Base-by-base conservation (phyloP, 1,284 basidiomycete species). In the Wolfiporia cocos region DNA sequence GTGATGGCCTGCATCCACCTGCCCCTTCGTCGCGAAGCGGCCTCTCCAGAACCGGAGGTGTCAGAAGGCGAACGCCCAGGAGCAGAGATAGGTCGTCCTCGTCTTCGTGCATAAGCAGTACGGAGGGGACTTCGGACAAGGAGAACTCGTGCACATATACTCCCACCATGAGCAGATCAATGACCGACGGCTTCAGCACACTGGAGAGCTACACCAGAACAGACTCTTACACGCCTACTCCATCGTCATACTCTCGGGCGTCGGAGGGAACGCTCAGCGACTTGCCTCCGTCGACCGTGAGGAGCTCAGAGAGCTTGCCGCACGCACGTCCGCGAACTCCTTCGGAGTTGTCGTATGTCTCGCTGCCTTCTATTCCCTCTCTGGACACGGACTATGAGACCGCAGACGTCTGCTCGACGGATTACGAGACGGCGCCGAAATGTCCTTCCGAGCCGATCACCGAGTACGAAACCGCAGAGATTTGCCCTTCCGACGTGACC, bases 1-100 rank as follows among this genome's bases (percentile, higher is more conserved):
- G 55, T 34, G 55, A 51, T 28, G 9, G 7, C 12, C 50, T 57
- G 41, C 40, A 48, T 22, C 49, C 54, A 26, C 51, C 59, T 21
- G 55, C 56, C 1, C 54, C 52, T 2, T 63, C 63, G 1, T 67
- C 66, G 10, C 58, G 61, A 11, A 57, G 58, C 1, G 51, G 62
- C 1, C 53, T 87, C 18, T 74, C 77, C 5, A 69, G 84, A 20
- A 73, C 76, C 1, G 62, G 75, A 5, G 83, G 71, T 28, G 69
- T 86, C 5, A 64, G 79, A 37, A 66, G 83, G 40, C 66, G 78
- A 23, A 64, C 71, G 1, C 50, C 50, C 3, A 64, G 71, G 11
- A 58, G 66, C 10, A 66, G 55, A 15, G 63, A 60, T 5, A 52
- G 63, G 9, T 56, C 63, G 5, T 54, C 66, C 31, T 65, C 66